A percentile compares a stretch with the other conserved stretches of the same genome.
phyloP scores from a whole-genome alignment of 2,329 filamentous ascomycete species.

The Aspergillus fijiensis region DNA sequence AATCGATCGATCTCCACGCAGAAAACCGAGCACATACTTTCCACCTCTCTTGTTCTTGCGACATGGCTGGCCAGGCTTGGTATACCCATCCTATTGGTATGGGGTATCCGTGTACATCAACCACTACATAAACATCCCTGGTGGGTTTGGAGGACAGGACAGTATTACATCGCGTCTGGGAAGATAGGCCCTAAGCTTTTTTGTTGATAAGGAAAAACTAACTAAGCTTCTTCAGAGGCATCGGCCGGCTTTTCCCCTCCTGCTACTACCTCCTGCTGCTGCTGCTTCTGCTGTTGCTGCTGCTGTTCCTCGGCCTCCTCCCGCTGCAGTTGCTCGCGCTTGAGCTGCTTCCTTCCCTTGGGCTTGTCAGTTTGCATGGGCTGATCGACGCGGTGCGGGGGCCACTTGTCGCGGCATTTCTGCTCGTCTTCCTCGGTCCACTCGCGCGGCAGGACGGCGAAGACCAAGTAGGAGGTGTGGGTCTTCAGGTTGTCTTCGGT shows the following conservation, averaged over 20 bases:
- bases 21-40: no score
- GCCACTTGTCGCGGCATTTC: slow-evolving; percentile 63
- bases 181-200: no score
- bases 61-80: no score
- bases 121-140: no score
- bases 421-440: slow-evolving; percentile 84
- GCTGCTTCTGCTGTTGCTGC: slow-evolving; percentile 12
- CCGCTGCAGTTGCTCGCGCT: slow-evolving; percentile 31
- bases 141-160: no score
- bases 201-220: background rate
- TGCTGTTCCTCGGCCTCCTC: slow-evolving; percentile 15
- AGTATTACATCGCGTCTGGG: no score
- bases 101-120: no score
- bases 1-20: no score
- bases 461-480: slow-evolving; percentile 95
- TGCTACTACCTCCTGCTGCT: background rate
- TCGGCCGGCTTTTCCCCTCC: background rate
- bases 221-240: slow-evolving; percentile 5
- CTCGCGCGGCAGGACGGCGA: slow-evolving; percentile 81
- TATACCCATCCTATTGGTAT: no score
- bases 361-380: slow-evolving; percentile 23
- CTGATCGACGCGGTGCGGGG: slow-evolving; percentile 54
- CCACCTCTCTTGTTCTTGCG: no score
- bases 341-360: slow-evolving; percentile 43
- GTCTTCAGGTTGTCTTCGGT: slow-evolving; percentile 88